Evolutionary conservation across 1,284 basidiomycete species (phyloP).

Genomic region (Lignosus rhinocerotis): DNA sequence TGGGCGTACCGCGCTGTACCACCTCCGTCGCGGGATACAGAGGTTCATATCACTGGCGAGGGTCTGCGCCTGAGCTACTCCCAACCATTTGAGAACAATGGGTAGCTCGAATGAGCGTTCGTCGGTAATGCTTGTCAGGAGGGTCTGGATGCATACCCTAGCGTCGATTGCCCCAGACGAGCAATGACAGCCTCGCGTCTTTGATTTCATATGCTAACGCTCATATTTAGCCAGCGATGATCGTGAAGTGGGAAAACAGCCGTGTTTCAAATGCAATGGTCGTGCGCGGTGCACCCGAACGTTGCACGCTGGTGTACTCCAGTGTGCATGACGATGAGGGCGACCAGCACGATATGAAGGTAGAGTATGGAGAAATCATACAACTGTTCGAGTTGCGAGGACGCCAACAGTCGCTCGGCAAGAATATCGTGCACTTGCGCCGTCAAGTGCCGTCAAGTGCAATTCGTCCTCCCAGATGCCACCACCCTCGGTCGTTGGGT

Average conservation of each 20-base stretch:
- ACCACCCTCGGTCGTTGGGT: conserved; percentile 28
- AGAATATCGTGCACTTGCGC: conserved; percentile 33
- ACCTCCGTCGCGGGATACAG: too few relatives aligned
- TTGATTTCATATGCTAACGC: background rate
- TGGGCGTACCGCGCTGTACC: background rate
- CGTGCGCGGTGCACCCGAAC: background rate
- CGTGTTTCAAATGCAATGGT: background rate
- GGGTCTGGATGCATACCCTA: too few relatives aligned
- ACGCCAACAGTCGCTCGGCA: conserved; percentile 18
- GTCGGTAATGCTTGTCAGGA: too few relatives aligned
- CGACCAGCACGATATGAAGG: background rate
- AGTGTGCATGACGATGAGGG: background rate
- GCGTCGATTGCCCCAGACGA: too few relatives aligned
- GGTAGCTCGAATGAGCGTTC: background rate
- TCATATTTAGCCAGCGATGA: background rate
- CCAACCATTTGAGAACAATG: background rate
- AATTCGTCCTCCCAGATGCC: conserved; percentile 39
- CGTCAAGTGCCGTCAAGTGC: conserved; percentile 37
- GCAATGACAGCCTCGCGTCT: background rate
- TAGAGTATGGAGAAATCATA: background rate
- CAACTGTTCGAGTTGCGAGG: background rate
- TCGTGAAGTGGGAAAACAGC: background rate
- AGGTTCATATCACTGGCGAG: too few relatives aligned
- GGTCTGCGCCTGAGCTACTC: too few relatives aligned
- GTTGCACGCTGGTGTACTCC: background rate